Percentiles rank a stretch among this genome's conserved stretches.
These are phyloP conservation scores for Ophiocytium majus DNA, from an alignment of 352 stramenopile genomes.

Conservation along the genomic window DNA sequence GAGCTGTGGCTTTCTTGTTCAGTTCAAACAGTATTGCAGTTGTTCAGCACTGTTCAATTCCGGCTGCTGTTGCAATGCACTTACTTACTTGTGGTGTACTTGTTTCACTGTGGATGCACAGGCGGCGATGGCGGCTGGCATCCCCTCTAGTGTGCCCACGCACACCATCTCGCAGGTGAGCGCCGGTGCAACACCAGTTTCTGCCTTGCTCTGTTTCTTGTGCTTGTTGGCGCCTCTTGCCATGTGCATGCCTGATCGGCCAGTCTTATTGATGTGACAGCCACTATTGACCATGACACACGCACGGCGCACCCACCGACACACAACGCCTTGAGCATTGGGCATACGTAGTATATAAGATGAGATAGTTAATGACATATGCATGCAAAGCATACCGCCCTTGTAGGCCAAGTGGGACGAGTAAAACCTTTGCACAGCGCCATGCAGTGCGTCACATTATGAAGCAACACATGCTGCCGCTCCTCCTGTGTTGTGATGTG, in stretches of 20 bases:
- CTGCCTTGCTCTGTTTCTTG: not conserved
- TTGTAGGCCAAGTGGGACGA: not conserved
- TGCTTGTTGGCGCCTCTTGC: not conserved
- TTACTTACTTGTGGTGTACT: no score
- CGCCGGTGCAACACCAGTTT: slow-evolving; percentile 54
- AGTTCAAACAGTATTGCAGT: no score
- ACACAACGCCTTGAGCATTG: no score
- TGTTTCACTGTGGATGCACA: not conserved
- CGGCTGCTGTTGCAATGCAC: not conserved
- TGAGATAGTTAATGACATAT: no score
- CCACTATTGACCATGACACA: no score
- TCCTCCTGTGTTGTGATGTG: not conserved
- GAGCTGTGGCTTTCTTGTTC: not conserved
- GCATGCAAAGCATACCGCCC: not conserved
- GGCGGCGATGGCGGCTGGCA: slow-evolving; percentile 88
- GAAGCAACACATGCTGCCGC: no score
- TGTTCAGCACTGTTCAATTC: no score
- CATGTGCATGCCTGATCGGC: not conserved
- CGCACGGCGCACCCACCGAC: no score
- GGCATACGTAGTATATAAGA: no score
- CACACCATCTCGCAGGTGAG: slow-evolving; percentile 94
- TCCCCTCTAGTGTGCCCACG: slow-evolving; percentile 85
- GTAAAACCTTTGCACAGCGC: not conserved
- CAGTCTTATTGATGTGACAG: not conserved
- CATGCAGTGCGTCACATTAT: no score